A percentile compares a stretch with the other conserved stretches of the same genome.
phyloP scores from a whole-genome alignment of 352 stramenopile species.

The Thraustotheca clavata region DNA sequence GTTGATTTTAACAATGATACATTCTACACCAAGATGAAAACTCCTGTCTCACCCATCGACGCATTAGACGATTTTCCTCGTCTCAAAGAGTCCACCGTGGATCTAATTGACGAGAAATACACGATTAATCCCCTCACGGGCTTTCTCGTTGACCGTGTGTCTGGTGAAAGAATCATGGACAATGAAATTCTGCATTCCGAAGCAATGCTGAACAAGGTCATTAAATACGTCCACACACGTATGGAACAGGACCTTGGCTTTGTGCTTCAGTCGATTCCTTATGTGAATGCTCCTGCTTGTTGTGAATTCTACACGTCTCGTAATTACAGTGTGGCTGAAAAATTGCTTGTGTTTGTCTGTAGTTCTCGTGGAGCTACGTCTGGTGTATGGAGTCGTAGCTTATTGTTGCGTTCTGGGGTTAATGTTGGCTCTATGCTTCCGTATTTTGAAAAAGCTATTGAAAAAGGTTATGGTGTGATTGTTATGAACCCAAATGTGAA shows the following conservation, averaged over 20 bases:
- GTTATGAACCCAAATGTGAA: constrained; percentile 90
- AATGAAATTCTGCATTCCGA: constrained; percentile 65
- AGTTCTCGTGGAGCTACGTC: constrained; percentile 65
- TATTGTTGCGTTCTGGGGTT: constrained; percentile 79
- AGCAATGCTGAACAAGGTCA: constrained; percentile 54
- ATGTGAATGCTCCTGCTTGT: constrained; percentile 27
- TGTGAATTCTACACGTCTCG: constrained; percentile 66
- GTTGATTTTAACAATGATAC: constrained; percentile 18
- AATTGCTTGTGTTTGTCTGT: constrained; percentile 77
- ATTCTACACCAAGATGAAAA: neutral
- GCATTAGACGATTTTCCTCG: neutral
- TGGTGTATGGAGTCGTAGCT: constrained; percentile 82
- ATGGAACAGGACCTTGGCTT: constrained; percentile 79
- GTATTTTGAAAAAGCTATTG: constrained; percentile 70
- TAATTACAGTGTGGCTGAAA: constrained; percentile 65
- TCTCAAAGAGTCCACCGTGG: neutral
- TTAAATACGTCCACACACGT: constrained; percentile 60
- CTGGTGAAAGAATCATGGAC: constrained; percentile 49
- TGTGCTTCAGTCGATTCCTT: constrained; percentile 69
- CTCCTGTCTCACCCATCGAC: neutral
- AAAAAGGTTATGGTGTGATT: constrained; percentile 70
- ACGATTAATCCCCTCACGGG: constrained; percentile 14
- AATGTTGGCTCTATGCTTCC: constrained; percentile 85
- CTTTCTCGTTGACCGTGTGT: constrained; percentile 35
- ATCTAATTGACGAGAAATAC: constrained; percentile 4